These are phyloP conservation scores for Rhodotorula sp. DNA, from an alignment of 1,284 basidiomycete species.

Conservation along the genomic window DNA sequence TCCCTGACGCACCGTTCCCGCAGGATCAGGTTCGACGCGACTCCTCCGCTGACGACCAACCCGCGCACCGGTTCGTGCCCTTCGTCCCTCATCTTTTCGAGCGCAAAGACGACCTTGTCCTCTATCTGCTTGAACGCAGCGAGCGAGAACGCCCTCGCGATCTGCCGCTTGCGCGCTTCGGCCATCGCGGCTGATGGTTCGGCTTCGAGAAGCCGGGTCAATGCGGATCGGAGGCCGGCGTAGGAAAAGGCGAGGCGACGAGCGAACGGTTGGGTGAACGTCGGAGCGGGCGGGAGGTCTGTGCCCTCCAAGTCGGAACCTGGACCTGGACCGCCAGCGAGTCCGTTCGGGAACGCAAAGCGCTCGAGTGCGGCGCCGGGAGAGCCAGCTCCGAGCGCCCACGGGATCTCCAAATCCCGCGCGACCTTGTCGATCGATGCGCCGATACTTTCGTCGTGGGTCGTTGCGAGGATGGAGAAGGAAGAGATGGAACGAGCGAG, in stretches of 20 bases:
- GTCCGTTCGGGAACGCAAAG: conserved; percentile 52
- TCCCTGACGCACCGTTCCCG: conserved; percentile 58
- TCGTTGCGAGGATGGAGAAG: conserved; percentile 73
- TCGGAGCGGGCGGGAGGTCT: neutral
- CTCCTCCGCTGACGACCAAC: conserved; percentile 83
- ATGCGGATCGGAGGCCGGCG: conserved; percentile 56
- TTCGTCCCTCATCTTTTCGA: conserved; percentile 56
- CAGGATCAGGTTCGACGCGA: conserved; percentile 77
- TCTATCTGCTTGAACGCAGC: conserved; percentile 71
- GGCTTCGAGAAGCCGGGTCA: conserved; percentile 23
- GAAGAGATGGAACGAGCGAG: conserved; percentile 61
- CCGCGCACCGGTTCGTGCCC: conserved; percentile 52
- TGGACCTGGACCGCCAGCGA: neutral
- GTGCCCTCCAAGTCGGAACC: too few species aligned
- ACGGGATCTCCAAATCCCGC: conserved; percentile 64
- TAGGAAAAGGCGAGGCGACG: conserved; percentile 70
- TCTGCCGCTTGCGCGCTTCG: conserved; percentile 43
- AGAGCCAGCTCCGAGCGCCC: conserved; percentile 56
- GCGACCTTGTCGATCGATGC: conserved; percentile 54
- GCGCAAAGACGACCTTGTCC: conserved; percentile 65
- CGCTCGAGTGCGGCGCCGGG: conserved; percentile 75
- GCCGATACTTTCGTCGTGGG: conserved; percentile 75
- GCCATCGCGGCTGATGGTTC: conserved; percentile 18
- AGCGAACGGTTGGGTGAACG: conserved; percentile 59
- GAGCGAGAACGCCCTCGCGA: conserved; percentile 71